Evolutionary conservation across 805 yeast genomes (phyloP), one percentile per base, ranked within the genome.

Genomic region (Kuraishia capsulata): DNA sequence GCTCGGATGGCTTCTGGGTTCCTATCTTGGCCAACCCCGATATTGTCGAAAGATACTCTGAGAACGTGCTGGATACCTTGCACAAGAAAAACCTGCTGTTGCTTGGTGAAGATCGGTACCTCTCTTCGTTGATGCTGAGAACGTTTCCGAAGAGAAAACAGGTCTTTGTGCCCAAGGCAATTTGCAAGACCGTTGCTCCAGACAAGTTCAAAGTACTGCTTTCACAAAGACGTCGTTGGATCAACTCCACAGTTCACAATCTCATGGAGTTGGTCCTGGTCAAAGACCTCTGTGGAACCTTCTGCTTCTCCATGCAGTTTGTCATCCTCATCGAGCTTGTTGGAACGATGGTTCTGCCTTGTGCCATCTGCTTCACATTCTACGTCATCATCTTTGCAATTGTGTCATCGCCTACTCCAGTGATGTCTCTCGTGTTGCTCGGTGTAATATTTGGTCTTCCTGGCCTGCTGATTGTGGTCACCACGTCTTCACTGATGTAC

Each of bases 171-270:
- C 81, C 95, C 2, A 86, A 86, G 56, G 96, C 96, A 4, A 90
- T 84, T 3, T 88, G 96, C 64, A 86, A 86, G 53, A 88, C 97
- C 1, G 62, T 86, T 43, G 96, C 81, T n/a, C 97, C 97, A 0
- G 82, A 80, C 49, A 69, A 70, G 36, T 88, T 88, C 56, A 70
- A 62, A 45, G 92, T 88, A 35, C 66, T 88, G 45, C 65, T 88
- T 35, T 88, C 96, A 1, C 97, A 88, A 57, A 81, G 97, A 57
- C 85, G 97, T 64, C 83, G 97, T 57, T 88, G 97, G 97, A 88
- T 88, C 50, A 88, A 88, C 59, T 88, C 96, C 4, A 89, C 97
- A 0, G 89, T 88, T 28, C 97, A 88, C 60, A 88, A 88, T 53
- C 71, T 88, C 59, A 73, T 89, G 78, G 97, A 88, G 58, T 73